Evolutionary conservation across 176 grass and related monocot genomes (phyloP).

Genomic region (Lolium perenne): DNA sequence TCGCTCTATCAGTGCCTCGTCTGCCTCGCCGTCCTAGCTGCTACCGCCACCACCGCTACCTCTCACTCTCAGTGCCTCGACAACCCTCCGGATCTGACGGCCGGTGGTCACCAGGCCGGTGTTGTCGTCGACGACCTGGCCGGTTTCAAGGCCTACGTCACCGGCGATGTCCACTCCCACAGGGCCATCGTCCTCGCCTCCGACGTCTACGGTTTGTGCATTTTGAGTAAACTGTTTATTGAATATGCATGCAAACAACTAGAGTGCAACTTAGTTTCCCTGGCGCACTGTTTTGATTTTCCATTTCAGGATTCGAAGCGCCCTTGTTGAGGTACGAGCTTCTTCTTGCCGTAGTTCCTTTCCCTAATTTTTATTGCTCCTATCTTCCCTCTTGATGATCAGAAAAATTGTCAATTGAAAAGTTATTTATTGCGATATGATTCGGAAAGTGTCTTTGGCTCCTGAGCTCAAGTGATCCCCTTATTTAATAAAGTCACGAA

Average conservation of each 20-base stretch:
- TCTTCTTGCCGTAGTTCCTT: neutral
- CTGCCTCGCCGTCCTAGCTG: neutral
- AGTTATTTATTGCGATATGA: too few relatives aligned
- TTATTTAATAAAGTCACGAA: too few relatives aligned
- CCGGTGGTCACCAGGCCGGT: neutral
- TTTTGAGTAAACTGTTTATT: neutral
- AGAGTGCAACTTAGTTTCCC: neutral
- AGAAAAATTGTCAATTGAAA: neutral
- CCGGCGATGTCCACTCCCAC: neutral
- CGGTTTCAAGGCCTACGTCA: conserved; percentile 33
- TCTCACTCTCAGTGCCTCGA: conserved; percentile 31
- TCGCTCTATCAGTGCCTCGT: neutral
- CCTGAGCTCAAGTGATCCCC: too few relatives aligned
- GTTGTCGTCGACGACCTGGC: conserved; percentile 21
- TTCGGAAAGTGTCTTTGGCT: too few relatives aligned
- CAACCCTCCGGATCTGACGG: conserved; percentile 29
- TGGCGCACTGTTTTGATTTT: neutral
- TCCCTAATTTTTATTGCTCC: neutral
- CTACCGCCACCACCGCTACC: neutral
- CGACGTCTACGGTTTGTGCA: conserved; percentile 28
- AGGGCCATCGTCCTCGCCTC: conserved; percentile 36
- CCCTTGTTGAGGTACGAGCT: conserved; percentile 38
- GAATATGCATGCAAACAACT: too few relatives aligned
- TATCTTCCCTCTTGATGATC: neutral
- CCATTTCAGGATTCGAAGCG: conserved; percentile 37